Evolutionary conservation across 768 basidiomycete species (phyloP), one percentile per base, ranked within the genome.

Genomic region (Mrakia hoshinonis): DNA sequence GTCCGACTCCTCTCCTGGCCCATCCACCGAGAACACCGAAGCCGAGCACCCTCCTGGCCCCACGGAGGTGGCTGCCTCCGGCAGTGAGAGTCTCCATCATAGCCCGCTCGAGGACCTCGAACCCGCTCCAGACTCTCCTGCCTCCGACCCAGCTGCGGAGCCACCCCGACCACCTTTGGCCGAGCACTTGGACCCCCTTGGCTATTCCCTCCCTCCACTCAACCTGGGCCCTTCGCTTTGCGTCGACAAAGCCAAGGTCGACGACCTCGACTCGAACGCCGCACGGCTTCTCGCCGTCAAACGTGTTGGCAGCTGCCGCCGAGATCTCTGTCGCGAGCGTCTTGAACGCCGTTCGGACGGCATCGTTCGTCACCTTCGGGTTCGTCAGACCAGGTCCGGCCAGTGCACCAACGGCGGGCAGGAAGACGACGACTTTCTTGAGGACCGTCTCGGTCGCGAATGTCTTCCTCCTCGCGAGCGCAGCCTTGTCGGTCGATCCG

Each of bases 361-460:
- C 52, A 26, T 38, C 63, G 47, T 55, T 72, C 1, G 39, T n/a
- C 29, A 65, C 47, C 29, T 60, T 52, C 12, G 65, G 7, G 46
- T 36, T 63, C 11, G 68, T 48, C 20, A 39, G 47, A 34, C 65
- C 63, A 5, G 54, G 63, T 0, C 54, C 55, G 6, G 52, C 38
- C 18, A 72, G 52, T 43, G 52, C 38, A 26, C 70, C 70, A 11
- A 43, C 24, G 12, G 62, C 70, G 15, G 70, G 70, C 3, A 72
- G 39, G 15, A 72, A 43, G 39, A 67, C 52, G 51, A 72, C 49
- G 38, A 70, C 22, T 61, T 70, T 64, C 48, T 63, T 70, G 58
- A 52, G 22, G 29, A 72, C 18, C 4, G 63, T 43, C 24, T 39
- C 34, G 24, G 61, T 63, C 0, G 58, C 10, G 36, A 64, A 69